phyloP scores from a whole-genome alignment of 768 basidiomycete species.

The Panellus pusillus region DNA sequence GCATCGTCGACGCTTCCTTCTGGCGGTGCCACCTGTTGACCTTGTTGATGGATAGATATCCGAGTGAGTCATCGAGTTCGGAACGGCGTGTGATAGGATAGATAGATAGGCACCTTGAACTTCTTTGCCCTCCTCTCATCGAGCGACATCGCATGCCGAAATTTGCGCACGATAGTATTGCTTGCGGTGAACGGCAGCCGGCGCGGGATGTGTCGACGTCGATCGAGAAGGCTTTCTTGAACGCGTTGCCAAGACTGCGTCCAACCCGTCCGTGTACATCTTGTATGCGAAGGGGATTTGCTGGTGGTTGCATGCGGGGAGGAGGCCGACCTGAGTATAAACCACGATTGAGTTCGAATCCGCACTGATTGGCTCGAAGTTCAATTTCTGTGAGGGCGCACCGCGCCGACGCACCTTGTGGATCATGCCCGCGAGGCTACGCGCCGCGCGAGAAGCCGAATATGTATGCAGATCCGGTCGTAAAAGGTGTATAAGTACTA shows the following conservation, averaged over 20 bases:
- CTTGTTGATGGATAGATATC: too few relatives aligned
- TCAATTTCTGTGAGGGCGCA: too few relatives aligned
- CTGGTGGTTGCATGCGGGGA: conserved; percentile 47
- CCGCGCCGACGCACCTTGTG: conserved; percentile 43
- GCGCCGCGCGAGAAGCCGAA: too few relatives aligned
- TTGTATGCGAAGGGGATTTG: conserved; percentile 5
- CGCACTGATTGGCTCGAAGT: too few relatives aligned
- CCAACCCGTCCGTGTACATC: conserved; percentile 33
- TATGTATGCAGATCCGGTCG: too few relatives aligned
- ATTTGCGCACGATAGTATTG: conserved; percentile 44
- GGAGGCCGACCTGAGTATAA: too few relatives aligned
- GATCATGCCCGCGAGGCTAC: too few relatives aligned
- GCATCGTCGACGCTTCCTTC: too few relatives aligned
- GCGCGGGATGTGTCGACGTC: conserved; percentile 40
- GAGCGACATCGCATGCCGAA: conserved; percentile 56
- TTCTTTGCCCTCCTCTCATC: conserved; percentile 54
- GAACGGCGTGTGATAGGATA: too few relatives aligned
- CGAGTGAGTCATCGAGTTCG: too few relatives aligned
- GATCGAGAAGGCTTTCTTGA: conserved; percentile 46
- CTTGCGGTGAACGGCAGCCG: conserved; percentile 47
- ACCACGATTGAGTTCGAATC: too few relatives aligned
- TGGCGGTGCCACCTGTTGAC: conserved; percentile 40
- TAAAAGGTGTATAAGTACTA: too few relatives aligned
- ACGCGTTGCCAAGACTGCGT: conserved; percentile 39
- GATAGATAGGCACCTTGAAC: conserved; percentile 50